Evolutionary conservation across 2,329 filamentous ascomycete species (phyloP).

Genomic region (Aspergillus quadricinctus): DNA sequence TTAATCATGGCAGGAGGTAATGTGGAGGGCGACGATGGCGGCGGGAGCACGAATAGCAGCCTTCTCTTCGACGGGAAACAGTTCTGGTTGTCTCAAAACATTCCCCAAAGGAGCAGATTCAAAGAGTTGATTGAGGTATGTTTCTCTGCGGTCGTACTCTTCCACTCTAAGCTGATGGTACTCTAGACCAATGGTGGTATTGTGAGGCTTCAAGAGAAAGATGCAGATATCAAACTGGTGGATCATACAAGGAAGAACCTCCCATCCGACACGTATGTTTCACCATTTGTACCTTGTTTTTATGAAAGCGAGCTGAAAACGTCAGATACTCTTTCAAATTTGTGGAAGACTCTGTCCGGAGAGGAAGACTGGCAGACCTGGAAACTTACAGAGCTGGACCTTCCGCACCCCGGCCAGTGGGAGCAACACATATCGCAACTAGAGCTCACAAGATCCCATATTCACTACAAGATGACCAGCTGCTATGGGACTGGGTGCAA

Average conservation of each 20-base stretch:
- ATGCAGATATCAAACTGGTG: conserved; percentile 56
- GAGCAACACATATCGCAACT: conserved; percentile 35
- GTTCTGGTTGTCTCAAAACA: conserved; percentile 56
- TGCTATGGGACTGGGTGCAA: conserved; percentile 43
- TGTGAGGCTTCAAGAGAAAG: conserved; percentile 49
- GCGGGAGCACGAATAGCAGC: not conserved
- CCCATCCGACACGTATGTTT: conserved; percentile 45
- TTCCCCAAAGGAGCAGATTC: conserved; percentile 48
- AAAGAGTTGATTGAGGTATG: conserved; percentile 46
- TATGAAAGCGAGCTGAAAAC: conserved; percentile 6
- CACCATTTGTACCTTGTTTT: not conserved
- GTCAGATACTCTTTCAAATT: conserved; percentile 53
- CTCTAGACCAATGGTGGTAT: conserved; percentile 51
- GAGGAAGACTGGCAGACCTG: conserved; percentile 46
- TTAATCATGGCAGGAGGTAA: not conserved
- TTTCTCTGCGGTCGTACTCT: not conserved
- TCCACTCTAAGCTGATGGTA: not conserved
- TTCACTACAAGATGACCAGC: conserved; percentile 42
- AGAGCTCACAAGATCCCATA: conserved; percentile 32
- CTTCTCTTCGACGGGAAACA: conserved; percentile 50
- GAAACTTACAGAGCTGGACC: conserved; percentile 47
- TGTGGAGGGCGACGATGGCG: not conserved
- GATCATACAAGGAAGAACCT: conserved; percentile 52
- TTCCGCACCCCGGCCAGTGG: conserved; percentile 40
- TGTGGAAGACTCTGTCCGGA: conserved; percentile 51